Evolutionary conservation across 2,329 filamentous ascomycete genomes (phyloP).

Genomic region (Fusarium sp.): DNA sequence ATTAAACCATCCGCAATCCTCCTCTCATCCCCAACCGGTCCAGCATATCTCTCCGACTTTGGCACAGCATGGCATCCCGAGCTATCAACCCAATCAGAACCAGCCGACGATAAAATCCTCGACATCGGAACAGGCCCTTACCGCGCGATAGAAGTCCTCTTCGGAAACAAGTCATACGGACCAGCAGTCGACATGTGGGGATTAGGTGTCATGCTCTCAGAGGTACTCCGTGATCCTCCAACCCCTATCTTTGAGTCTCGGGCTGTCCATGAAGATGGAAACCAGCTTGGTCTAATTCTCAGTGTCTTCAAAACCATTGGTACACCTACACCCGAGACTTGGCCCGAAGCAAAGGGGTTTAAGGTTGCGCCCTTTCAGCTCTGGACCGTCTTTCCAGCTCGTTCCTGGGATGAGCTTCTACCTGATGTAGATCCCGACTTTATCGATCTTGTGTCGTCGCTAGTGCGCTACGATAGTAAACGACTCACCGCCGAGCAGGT

Average conservation of each 20-base stretch:
- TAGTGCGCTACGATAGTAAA: constrained; percentile 79
- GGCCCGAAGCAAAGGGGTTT: constrained; percentile 82
- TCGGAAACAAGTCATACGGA: constrained; percentile 82
- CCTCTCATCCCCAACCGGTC: constrained; percentile 73
- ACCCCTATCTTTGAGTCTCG: constrained; percentile 86
- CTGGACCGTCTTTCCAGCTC: constrained; percentile 79
- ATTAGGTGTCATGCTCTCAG: constrained; percentile 84
- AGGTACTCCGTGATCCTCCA: constrained; percentile 70
- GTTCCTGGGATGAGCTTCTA: constrained; percentile 78
- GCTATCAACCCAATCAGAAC: constrained; percentile 71
- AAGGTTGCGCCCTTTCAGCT: constrained; percentile 87
- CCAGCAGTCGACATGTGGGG: constrained; percentile 88
- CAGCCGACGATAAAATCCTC: constrained; percentile 79
- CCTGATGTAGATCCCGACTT: constrained; percentile 69
- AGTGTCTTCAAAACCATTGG: constrained; percentile 94
- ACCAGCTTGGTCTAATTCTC: constrained; percentile 88
- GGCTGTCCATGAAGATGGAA: constrained; percentile 79
- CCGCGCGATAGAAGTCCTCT: constrained; percentile 88
- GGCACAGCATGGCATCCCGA: constrained; percentile 86
- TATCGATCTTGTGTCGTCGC: constrained; percentile 72
- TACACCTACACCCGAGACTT: constrained; percentile 81
- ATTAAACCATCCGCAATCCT: constrained; percentile 93
- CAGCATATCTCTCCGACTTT: constrained; percentile 89
- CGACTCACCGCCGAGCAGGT: constrained; percentile 73
- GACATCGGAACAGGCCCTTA: constrained; percentile 96